These are phyloP conservation scores for Raphanus raphanistrum DNA, from an alignment of 345 rosid genomes.

Conservation along the genomic window DNA sequence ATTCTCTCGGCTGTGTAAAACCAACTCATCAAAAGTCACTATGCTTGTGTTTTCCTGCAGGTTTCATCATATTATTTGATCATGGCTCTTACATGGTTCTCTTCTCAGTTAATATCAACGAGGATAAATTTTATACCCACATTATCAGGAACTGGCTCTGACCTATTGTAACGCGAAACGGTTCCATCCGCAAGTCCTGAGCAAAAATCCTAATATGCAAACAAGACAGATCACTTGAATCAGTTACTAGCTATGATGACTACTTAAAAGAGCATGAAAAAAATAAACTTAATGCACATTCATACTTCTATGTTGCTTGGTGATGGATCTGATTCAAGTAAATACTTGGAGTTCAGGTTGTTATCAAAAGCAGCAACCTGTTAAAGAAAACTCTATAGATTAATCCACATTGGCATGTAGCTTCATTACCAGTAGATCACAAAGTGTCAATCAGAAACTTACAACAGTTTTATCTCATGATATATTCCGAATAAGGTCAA, in stretches of 20 bases:
- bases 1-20: constrained; percentile 63
- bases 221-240: neutral
- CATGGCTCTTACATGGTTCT: neutral
- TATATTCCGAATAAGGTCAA: neutral
- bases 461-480: constrained; percentile 50
- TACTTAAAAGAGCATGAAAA: constrained; percentile 1
- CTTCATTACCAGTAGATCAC: neutral
- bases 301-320: constrained; percentile 56
- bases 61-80: constrained; percentile 6
- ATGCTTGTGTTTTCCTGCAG: constrained; percentile 58
- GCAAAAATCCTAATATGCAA: constrained; percentile 61
- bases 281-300: too few species aligned
- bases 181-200: constrained; percentile 55
- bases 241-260: neutral
- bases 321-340: constrained; percentile 64
- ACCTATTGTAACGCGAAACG: constrained; percentile 62
- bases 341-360: constrained; percentile 59
- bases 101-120: neutral
- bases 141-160: constrained; percentile 57
- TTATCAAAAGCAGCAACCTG: constrained; percentile 85
- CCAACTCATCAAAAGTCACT: constrained; percentile 66
- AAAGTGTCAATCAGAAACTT: neutral
- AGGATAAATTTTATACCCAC: constrained; percentile 44
- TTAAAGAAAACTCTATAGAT: constrained; percentile 17
- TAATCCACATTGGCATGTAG: neutral